Conservation (phyloP, 768 basidiomycete genomes). For the Tremella fuciformis region DNA sequence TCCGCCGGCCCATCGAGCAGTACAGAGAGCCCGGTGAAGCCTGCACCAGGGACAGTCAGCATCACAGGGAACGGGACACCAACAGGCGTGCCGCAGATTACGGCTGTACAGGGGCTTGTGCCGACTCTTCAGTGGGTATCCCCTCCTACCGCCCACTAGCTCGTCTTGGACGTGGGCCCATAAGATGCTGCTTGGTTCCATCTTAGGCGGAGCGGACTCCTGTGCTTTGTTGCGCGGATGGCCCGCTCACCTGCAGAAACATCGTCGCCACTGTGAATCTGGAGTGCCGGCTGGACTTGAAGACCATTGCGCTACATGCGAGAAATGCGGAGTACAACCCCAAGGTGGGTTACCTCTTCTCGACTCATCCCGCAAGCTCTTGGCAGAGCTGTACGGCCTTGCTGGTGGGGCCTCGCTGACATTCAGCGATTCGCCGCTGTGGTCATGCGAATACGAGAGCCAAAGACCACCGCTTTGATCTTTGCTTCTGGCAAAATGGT, state of each 20-base stretch:
- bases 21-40: not conserved
- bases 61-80: not conserved
- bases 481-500: conserved; percentile 99
- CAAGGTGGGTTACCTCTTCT: conserved; percentile 71
- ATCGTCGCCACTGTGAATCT: conserved; percentile 99
- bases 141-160: too few species aligned
- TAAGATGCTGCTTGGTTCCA: too few species aligned
- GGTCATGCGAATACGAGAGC: conserved; percentile 99
- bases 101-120: conserved; percentile 94
- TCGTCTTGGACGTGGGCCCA: too few species aligned
- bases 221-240: conserved; percentile 1
- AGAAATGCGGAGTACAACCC: conserved; percentile 99
- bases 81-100: conserved; percentile 61
- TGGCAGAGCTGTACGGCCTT: not conserved
- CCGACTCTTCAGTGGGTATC: conserved; percentile 80
- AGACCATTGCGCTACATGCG: conserved; percentile 97
- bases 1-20: not conserved
- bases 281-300: conserved; percentile 91
- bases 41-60: not conserved
- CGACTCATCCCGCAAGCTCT: conserved; percentile 2
- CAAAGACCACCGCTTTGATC: conserved; percentile 98
- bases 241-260: conserved; percentile 56
- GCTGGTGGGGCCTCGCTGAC: not conserved
- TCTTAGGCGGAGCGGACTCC: not conserved
- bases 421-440: conserved; percentile 98